These are phyloP conservation scores for Schoenoplectus tabernaemontani DNA, from an alignment of 202 grass and related monocot species.

Conservation along the genomic window DNA sequence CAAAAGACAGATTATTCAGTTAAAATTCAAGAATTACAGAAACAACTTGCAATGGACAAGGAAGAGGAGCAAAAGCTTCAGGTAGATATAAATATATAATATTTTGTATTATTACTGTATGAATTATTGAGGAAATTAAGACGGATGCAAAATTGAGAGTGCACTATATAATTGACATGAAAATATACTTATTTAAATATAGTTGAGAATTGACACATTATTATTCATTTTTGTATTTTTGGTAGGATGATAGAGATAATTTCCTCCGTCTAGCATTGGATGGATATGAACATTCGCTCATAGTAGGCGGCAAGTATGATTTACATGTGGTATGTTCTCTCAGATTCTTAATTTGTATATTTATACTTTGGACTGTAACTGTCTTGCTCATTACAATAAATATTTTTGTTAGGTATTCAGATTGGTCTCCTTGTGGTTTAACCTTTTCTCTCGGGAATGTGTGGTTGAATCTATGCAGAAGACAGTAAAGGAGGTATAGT, in stretches of 20 bases:
- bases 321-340: conserved; percentile 74
- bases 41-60: conserved; percentile 82
- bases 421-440: conserved; percentile 90
- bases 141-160: neutral
- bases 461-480: conserved; percentile 75
- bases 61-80: conserved; percentile 91
- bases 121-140: neutral
- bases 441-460: conserved; percentile 59
- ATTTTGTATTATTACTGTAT: conserved; percentile 7
- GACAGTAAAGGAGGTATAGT: conserved; percentile 66
- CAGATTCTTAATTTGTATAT: neutral
- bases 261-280: conserved; percentile 73
- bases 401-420: conserved; percentile 60
- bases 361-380: neutral
- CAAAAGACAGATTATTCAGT: conserved; percentile 82
- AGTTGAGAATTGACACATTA: neutral
- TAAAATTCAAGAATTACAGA: conserved; percentile 95
- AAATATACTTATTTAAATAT: neutral
- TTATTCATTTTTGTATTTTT: conserved; percentile 21
- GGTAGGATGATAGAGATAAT: conserved; percentile 76
- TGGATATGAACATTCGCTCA: conserved; percentile 67
- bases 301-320: conserved; percentile 89
- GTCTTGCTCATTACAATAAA: neutral
- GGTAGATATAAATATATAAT: conserved; percentile 29
- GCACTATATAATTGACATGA: conserved; percentile 1